Evolutionary conservation across 2,329 filamentous ascomycete genomes (phyloP).

Genomic region (Mycosphaerelloides madeirae): DNA sequence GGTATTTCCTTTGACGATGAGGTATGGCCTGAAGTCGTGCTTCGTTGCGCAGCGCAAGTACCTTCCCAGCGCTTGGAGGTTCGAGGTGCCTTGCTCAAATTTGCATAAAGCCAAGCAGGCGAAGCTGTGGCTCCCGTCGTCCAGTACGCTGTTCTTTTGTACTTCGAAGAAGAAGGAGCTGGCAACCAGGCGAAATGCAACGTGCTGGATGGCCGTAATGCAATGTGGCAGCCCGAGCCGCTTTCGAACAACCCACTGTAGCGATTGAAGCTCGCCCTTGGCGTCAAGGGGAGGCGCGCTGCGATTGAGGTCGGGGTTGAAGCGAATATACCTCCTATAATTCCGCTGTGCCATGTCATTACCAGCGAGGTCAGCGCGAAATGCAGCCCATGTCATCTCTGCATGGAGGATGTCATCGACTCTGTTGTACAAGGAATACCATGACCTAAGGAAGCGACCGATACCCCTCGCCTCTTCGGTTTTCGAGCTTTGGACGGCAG

Average conservation of each 20-base stretch:
- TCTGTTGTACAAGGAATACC: constrained; percentile 6
- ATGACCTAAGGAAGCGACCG: not conserved
- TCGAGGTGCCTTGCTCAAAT: not conserved
- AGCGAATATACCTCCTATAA: not conserved
- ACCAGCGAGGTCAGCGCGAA: not conserved
- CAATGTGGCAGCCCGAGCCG: not conserved
- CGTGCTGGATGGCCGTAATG: not conserved
- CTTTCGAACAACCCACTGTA: not conserved
- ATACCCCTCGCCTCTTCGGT: too few species aligned
- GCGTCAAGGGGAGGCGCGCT: not conserved
- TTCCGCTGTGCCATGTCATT: not conserved
- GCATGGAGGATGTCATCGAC: constrained; percentile 24
- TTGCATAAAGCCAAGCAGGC: not conserved
- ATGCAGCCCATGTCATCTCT: constrained; percentile 18
- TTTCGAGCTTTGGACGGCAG: too few species aligned
- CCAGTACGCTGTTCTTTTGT: not conserved
- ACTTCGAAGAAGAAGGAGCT: constrained; percentile 1
- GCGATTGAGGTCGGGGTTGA: not conserved
- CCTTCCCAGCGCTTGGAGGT: not conserved
- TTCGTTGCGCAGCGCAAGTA: not conserved
- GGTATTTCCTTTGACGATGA: not conserved
- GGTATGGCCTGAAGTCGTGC: not conserved
- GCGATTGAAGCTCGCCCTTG: not conserved
- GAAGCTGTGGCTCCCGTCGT: not conserved
- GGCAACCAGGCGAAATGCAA: not conserved